phyloP scores from a whole-genome alignment of 148 eudicot genomes.

The Chenopodium suecicum region DNA sequence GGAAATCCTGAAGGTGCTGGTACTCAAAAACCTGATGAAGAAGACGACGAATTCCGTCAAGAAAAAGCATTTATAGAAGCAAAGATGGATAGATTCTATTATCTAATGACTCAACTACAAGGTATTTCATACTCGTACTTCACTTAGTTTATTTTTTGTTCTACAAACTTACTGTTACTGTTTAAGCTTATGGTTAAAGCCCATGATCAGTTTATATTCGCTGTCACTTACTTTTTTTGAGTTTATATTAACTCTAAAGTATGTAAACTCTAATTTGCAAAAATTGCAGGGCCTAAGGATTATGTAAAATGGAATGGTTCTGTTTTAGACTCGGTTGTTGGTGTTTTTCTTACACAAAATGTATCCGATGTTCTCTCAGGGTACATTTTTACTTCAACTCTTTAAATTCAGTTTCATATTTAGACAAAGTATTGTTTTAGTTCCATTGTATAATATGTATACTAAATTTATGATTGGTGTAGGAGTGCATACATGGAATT shows the following conservation, averaged over 20 bases:
- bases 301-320: slow-evolving; percentile 37
- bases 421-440: too few species aligned
- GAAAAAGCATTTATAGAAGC: slow-evolving; percentile 9
- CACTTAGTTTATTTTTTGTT: neutral
- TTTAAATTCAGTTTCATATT: too few species aligned
- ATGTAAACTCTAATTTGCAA: neutral
- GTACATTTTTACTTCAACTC: slow-evolving; percentile 4
- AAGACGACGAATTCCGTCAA: neutral
- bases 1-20: neutral
- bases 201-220: too few species aligned
- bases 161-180: too few species aligned
- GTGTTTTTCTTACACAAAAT: slow-evolving; percentile 39
- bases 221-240: too few species aligned
- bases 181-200: too few species aligned
- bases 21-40: neutral
- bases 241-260: too few species aligned
- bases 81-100: slow-evolving; percentile 14
- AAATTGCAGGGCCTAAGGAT: slow-evolving; percentile 24
- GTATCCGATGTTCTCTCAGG: slow-evolving; percentile 34
- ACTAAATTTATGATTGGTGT: neutral
- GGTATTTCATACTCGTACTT: neutral
- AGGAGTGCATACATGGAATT: slow-evolving; percentile 32
- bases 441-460: neutral
- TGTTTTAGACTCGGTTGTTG: slow-evolving; percentile 35
- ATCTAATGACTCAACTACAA: slow-evolving; percentile 9